A percentile compares a stretch with the other conserved stretches of the same genome.
Evolutionary conservation across 2,329 filamentous ascomycete species (phyloP).

Genomic region (Aspergillus versicolor): DNA sequence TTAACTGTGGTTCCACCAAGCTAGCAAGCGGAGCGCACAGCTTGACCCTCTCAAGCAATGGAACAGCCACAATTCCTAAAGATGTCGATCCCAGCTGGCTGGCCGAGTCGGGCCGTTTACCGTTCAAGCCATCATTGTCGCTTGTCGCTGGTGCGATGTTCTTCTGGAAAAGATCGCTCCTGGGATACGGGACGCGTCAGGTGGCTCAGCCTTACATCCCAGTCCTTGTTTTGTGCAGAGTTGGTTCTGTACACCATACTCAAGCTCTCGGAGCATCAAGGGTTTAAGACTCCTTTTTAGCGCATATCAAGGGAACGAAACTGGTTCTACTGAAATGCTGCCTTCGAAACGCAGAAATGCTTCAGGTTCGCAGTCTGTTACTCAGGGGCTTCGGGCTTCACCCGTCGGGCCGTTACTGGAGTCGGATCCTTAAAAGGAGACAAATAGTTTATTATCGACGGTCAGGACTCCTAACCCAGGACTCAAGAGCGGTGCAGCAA

Average conservation of each 20-base stretch:
- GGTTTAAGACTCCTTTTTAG: neutral
- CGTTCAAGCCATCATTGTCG: constrained; percentile 14
- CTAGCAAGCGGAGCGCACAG: neutral
- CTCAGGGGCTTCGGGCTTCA: too few species aligned
- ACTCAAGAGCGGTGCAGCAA: too few species aligned
- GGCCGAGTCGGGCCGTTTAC: constrained; percentile 1
- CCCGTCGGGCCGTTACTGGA: too few species aligned
- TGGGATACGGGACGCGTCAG: constrained; percentile 16
- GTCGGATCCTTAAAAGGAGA: neutral
- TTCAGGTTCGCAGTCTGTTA: too few species aligned
- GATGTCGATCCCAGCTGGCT: neutral
- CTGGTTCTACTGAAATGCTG: too few species aligned
- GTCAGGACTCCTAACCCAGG: neutral
- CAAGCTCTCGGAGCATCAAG: neutral
- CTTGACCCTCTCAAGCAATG: constrained; percentile 1
- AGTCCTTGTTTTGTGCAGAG: neutral
- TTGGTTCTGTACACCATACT: neutral
- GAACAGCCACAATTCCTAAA: neutral
- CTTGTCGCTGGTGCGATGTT: constrained; percentile 2
- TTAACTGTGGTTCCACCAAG: neutral
- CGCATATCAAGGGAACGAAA: neutral
- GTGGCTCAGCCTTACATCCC: neutral
- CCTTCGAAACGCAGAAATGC: too few species aligned
- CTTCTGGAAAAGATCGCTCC: constrained; percentile 18
- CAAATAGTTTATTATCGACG: neutral